Evolutionary conservation across 805 yeast genomes (phyloP).

Genomic region (Yamadazyma philogaea): DNA sequence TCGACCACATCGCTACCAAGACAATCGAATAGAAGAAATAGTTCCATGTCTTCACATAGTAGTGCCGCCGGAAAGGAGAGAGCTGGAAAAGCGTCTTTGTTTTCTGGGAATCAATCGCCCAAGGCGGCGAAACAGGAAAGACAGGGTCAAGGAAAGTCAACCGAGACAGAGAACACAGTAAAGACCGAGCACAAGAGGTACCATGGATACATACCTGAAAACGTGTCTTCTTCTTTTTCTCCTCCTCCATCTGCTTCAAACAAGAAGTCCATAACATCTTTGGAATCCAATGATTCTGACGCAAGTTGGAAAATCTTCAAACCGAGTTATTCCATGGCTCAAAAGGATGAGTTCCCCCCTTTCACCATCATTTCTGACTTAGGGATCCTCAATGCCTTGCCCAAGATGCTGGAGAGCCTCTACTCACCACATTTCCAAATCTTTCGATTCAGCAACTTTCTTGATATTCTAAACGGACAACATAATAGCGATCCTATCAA

Average conservation of each 20-base stretch:
- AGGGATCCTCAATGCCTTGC: constrained; percentile 23
- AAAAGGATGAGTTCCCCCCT: constrained; percentile 11
- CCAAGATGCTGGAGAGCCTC: constrained; percentile 20
- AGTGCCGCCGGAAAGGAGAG: constrained; percentile 3
- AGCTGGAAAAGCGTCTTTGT: not conserved
- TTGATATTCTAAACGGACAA: constrained; percentile 28
- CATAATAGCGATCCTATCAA: constrained; percentile 37
- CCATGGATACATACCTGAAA: not conserved
- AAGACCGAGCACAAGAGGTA: not conserved
- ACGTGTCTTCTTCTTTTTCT: not conserved
- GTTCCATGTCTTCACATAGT: constrained; percentile 18
- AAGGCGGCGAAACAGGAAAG: no score
- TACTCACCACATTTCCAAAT: constrained; percentile 28
- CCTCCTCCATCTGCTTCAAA: not conserved
- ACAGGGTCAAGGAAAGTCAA: no score
- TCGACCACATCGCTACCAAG: constrained; percentile 9
- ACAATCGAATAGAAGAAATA: constrained; percentile 14
- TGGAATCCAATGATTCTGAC: not conserved
- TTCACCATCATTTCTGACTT: constrained; percentile 19
- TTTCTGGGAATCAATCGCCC: not conserved
- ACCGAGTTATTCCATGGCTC: constrained; percentile 14
- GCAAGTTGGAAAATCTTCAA: constrained; percentile 13
- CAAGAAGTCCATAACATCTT: not conserved
- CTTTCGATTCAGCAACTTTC: constrained; percentile 29
- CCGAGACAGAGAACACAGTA: not conserved